phyloP scores from a whole-genome alignment of 2,329 filamentous ascomycete species.

The Beauveria rudraprayagi region DNA sequence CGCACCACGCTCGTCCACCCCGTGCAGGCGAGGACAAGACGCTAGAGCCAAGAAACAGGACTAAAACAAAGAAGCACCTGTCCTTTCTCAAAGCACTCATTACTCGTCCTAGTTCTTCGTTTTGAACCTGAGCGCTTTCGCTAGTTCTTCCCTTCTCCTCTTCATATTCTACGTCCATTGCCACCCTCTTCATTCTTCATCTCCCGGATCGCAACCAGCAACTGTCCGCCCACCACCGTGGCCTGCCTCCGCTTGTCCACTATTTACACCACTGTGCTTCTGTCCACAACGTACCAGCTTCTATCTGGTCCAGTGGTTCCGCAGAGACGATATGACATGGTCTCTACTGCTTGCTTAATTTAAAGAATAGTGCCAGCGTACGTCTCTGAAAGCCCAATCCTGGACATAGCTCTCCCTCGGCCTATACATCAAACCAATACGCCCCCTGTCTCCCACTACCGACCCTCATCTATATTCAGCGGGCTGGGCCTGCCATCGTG shows the following conservation, averaged over 20 bases:
- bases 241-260: neutral
- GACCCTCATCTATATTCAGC: conserved; percentile 7
- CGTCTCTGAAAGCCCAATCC: neutral
- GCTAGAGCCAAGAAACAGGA: conserved; percentile 7
- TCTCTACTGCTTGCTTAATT: neutral
- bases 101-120: neutral
- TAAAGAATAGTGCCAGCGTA: neutral
- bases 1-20: conserved; percentile 8
- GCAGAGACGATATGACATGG: conserved; percentile 7
- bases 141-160: neutral
- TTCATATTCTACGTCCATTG: neutral
- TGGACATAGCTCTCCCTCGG: neutral
- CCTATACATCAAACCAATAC: neutral
- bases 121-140: neutral
- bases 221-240: neutral
- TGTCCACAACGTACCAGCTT: neutral
- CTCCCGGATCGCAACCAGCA: neutral
- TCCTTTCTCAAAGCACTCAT: neutral
- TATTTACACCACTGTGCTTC: neutral
- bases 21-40: neutral
- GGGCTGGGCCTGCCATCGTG: neutral
- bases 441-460: conserved; percentile 2
- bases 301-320: neutral
- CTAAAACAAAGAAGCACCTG: conserved; percentile 9
- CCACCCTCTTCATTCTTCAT: neutral